Evolutionary conservation across 176 grass and related monocot genomes (phyloP).

Genomic region (Oryza glumipatula): DNA sequence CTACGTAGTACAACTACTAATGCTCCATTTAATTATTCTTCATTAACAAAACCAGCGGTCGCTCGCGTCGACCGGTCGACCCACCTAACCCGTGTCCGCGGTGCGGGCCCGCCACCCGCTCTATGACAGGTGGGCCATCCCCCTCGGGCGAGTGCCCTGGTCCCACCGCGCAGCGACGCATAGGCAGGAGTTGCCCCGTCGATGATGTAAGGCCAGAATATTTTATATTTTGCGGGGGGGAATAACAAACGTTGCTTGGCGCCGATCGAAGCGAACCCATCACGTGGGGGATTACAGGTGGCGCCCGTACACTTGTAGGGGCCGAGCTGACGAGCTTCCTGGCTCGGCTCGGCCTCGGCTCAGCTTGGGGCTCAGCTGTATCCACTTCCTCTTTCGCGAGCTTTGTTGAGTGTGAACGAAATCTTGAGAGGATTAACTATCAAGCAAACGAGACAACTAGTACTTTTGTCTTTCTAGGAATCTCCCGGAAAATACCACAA

Average conservation of each 20-base stretch:
- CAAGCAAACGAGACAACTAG: background rate
- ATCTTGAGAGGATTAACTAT: background rate
- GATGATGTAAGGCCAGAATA: constrained; percentile 1
- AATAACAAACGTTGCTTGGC: constrained; percentile 37
- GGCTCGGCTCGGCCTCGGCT: constrained; percentile 8
- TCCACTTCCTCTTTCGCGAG: background rate
- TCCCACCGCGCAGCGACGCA: background rate
- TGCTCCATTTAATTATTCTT: background rate
- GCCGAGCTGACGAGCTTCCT: background rate
- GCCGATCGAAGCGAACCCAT: background rate
- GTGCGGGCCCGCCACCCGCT: background rate
- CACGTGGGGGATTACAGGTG: constrained; percentile 29
- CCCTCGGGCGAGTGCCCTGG: background rate
- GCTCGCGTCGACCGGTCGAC: background rate
- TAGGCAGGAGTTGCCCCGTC: background rate
- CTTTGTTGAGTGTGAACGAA: background rate
- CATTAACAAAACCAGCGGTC: background rate
- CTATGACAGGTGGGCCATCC: background rate
- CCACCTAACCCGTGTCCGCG: background rate
- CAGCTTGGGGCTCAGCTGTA: background rate
- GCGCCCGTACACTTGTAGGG: constrained; percentile 3
- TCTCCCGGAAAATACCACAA: background rate
- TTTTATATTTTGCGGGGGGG: constrained; percentile 17
- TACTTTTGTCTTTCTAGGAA: background rate
- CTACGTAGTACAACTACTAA: no score